These are phyloP conservation scores for Collariella sp. DNA, from an alignment of 495 filamentous ascomycete genomes.

Conservation along the genomic window DNA sequence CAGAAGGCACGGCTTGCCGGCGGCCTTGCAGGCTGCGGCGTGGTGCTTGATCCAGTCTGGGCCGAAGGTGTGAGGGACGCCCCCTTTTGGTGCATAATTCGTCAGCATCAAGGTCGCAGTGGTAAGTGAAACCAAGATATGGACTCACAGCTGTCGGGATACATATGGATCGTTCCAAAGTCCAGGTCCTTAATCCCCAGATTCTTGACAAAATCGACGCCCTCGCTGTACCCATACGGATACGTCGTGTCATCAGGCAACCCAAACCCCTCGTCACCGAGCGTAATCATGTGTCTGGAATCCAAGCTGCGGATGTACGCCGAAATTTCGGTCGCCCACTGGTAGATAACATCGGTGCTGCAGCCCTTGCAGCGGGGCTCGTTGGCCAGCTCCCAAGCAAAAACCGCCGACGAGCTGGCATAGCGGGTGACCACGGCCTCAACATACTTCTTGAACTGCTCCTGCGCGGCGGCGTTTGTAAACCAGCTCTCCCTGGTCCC, in stretches of 20 bases:
- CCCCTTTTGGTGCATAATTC: constrained; percentile 32
- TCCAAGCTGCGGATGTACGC: constrained; percentile 59
- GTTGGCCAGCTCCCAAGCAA: constrained; percentile 66
- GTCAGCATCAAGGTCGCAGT: background rate
- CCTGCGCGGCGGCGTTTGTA: constrained; percentile 46
- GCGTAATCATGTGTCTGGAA: constrained; percentile 55
- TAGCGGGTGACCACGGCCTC: constrained; percentile 54
- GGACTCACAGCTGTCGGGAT: constrained; percentile 41
- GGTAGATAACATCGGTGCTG: constrained; percentile 46
- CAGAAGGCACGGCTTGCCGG: constrained; percentile 53
- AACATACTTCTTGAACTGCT: constrained; percentile 55
- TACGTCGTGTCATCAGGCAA: constrained; percentile 41
- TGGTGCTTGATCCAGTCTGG: constrained; percentile 51
- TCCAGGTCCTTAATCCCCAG: constrained; percentile 44
- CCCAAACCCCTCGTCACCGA: constrained; percentile 53
- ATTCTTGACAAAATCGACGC: constrained; percentile 51
- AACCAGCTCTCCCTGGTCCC: constrained; percentile 48
- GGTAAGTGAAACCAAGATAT: background rate
- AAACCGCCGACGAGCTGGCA: constrained; percentile 46
- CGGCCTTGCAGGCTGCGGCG: constrained; percentile 42
- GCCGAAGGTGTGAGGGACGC: constrained; percentile 34
- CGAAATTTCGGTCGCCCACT: constrained; percentile 53
- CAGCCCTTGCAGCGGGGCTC: constrained; percentile 61
- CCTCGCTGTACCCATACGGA: constrained; percentile 48
- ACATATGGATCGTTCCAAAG: constrained; percentile 59